Percentiles rank a stretch among this genome's conserved stretches.
Evolutionary conservation across 495 filamentous ascomycete genomes (phyloP).

Genomic region (Neurospora sp.): DNA sequence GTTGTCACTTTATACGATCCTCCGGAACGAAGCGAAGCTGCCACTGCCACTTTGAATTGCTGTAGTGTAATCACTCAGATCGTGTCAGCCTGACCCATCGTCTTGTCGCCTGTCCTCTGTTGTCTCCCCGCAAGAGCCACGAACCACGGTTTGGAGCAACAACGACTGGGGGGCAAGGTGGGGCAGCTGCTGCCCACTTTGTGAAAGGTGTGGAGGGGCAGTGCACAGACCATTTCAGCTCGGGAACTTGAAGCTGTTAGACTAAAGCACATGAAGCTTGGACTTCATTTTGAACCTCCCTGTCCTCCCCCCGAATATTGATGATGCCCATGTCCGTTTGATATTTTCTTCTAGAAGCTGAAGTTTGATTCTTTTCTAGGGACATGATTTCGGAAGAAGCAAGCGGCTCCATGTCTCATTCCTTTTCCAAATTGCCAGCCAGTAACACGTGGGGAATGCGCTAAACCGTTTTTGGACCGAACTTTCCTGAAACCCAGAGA

Average conservation of each 20-base stretch:
- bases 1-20: background rate
- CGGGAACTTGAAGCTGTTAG: background rate
- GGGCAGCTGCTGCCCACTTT: conserved; percentile 12
- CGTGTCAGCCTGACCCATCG: background rate
- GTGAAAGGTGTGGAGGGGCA: conserved; percentile 17
- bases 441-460: conserved; percentile 2
- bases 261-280: background rate
- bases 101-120: background rate
- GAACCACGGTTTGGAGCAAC: conserved; percentile 21
- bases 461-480: conserved; percentile 20
- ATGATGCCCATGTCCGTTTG: background rate
- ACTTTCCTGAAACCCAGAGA: conserved; percentile 25
- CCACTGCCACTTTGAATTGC: background rate
- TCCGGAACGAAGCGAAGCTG: background rate
- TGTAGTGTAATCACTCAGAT: background rate
- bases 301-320: background rate
- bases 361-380: background rate
- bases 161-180: no score
- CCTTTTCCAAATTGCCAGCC: background rate
- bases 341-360: background rate
- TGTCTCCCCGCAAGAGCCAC: conserved; percentile 9
- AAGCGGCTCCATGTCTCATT: background rate
- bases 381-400: background rate
- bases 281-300: background rate
- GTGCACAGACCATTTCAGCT: conserved; percentile 14